phyloP scores from a whole-genome alignment of 2,329 filamentous ascomycete species.

The Trichoderma sp. region DNA sequence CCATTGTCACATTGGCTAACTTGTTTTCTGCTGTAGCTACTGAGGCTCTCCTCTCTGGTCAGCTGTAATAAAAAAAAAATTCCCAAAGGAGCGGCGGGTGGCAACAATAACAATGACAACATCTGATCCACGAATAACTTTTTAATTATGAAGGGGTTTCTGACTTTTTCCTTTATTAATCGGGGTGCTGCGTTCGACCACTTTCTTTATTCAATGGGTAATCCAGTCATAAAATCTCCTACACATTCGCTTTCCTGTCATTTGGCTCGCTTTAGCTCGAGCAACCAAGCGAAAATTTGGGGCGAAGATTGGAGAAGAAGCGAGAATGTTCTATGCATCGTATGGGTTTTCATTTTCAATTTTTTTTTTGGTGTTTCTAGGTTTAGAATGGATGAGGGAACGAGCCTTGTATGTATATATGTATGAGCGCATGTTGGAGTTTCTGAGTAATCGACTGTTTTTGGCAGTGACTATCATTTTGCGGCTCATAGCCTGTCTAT shows the following conservation, averaged over 20 bases:
- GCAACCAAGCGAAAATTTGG: neutral
- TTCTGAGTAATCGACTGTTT: neutral
- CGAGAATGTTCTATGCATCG: neutral
- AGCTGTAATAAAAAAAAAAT: constrained; percentile 51
- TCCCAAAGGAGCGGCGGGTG: neutral
- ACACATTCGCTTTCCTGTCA: neutral
- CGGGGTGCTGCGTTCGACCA: neutral
- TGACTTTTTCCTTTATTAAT: neutral
- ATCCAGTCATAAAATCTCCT: neutral
- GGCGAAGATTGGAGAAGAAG: neutral
- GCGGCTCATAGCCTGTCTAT: neutral
- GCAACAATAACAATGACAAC: neutral
- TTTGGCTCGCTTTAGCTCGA: neutral
- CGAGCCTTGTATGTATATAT: neutral
- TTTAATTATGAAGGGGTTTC: neutral
- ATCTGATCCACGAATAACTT: neutral
- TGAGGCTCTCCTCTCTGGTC: constrained; percentile 73
- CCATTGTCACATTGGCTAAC: neutral
- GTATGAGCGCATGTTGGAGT: neutral
- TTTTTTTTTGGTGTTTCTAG: neutral
- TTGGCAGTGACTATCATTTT: neutral
- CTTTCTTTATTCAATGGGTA: neutral
- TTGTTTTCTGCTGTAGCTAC: constrained; percentile 52
- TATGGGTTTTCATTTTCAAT: neutral
- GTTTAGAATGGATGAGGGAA: neutral